Evolutionary conservation across 495 filamentous ascomycete genomes (phyloP).

Genomic region (Lophiotrema nucula): DNA sequence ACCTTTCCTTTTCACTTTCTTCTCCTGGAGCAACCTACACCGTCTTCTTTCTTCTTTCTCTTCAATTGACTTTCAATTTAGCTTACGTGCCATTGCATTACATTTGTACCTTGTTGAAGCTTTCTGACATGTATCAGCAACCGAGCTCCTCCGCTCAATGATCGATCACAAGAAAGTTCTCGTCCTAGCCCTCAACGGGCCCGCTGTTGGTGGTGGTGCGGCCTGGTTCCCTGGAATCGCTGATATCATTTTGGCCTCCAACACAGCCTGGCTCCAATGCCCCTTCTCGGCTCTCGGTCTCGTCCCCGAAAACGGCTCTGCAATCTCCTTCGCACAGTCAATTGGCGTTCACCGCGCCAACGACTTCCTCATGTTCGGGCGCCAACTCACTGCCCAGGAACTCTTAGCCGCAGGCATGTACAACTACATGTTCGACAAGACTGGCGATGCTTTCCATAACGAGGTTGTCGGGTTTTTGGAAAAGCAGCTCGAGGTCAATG

Average conservation of each 20-base stretch:
- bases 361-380: slow-evolving; percentile 42
- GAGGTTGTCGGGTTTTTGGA: slow-evolving; percentile 34
- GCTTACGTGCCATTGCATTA: not conserved
- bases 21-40: not conserved
- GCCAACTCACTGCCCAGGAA: slow-evolving; percentile 35
- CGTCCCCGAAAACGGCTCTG: slow-evolving; percentile 40
- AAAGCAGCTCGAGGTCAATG: slow-evolving; percentile 35
- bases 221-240: slow-evolving; percentile 40
- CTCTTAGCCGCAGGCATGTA: slow-evolving; percentile 32
- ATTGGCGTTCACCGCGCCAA: slow-evolving; percentile 41
- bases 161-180: slow-evolving; percentile 43
- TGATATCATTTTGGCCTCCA: slow-evolving; percentile 38
- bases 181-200: slow-evolving; percentile 41
- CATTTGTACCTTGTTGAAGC: too few species aligned
- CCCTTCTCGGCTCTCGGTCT: slow-evolving; percentile 39
- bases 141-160: slow-evolving; percentile 38
- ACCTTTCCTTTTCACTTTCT: not conserved
- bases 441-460: slow-evolving; percentile 29
- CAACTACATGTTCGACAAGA: slow-evolving; percentile 32
- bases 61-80: not conserved
- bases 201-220: slow-evolving; percentile 39
- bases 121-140: slow-evolving; percentile 15
- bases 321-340: slow-evolving; percentile 36
- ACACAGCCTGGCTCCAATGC: slow-evolving; percentile 36
- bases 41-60: not conserved